These are phyloP conservation scores for Naganishia liquefaciens DNA, from an alignment of 1,284 basidiomycete genomes.

Conservation along the genomic window DNA sequence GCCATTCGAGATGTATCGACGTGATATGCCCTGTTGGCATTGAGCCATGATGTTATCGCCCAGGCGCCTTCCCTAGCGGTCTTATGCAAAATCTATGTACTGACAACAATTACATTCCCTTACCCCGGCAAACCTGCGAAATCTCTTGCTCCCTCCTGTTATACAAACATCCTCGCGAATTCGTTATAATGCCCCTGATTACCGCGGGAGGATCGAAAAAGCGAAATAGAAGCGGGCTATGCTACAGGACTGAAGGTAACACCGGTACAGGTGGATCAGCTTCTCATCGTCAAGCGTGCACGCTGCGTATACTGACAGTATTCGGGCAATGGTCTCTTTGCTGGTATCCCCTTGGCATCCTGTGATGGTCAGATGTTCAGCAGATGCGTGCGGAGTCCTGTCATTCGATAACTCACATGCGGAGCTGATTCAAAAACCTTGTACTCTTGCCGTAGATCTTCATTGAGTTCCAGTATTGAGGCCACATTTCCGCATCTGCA, in stretches of 20 bases:
- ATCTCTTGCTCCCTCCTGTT: neutral
- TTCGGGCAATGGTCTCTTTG: constrained; percentile 82
- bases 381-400: constrained; percentile 8
- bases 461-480: constrained; percentile 87
- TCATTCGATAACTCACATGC: constrained; percentile 40
- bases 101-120: neutral
- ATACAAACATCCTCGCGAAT: neutral
- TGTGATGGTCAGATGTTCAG: constrained; percentile 44
- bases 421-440: constrained; percentile 63
- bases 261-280: neutral
- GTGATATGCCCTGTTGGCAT: too few relatives aligned
- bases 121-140: neutral
- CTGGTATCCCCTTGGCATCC: constrained; percentile 82
- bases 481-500: constrained; percentile 88
- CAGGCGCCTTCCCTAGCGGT: neutral
- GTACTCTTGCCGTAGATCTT: constrained; percentile 85
- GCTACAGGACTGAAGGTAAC: constrained; percentile 13
- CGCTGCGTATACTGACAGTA: constrained; percentile 57
- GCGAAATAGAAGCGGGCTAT: constrained; percentile 3
- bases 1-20: neutral
- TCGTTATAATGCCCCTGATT: neutral
- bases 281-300: neutral
- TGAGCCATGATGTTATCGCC: too few relatives aligned
- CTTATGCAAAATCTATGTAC: constrained; percentile 6
- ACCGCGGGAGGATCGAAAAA: neutral